phyloP scores from a whole-genome alignment of 2,329 filamentous ascomycete species.

The Aspergillus intermedius region DNA sequence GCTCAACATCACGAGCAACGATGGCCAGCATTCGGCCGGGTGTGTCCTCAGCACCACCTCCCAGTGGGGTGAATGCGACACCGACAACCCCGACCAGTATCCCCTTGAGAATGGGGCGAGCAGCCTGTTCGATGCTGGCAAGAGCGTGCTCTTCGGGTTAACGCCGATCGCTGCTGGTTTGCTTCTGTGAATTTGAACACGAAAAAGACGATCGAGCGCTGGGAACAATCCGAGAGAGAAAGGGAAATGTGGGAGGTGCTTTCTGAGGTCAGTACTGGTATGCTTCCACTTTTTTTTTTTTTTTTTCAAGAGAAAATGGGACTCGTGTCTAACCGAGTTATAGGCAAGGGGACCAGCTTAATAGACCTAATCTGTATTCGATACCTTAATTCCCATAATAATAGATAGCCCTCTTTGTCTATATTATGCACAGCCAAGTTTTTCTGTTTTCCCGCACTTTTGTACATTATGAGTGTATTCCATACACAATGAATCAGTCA shows the following conservation, averaged over 20 bases:
- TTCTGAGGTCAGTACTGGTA: background rate
- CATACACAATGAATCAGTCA: too few species aligned
- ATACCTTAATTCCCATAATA: constrained; percentile 1
- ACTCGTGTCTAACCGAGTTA: background rate
- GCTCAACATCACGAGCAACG: constrained; percentile 3
- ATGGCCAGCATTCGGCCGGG: constrained; percentile 6
- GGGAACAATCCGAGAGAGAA: background rate
- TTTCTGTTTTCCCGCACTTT: background rate
- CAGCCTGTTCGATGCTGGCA: background rate
- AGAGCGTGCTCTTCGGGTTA: constrained; percentile 3
- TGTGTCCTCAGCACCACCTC: constrained; percentile 9
- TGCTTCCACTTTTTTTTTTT: background rate
- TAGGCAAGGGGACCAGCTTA: background rate
- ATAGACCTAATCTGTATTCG: background rate
- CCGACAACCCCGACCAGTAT: constrained; percentile 6
- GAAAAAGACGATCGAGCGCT: background rate
- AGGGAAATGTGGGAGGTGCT: background rate
- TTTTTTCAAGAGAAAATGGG: too few species aligned
- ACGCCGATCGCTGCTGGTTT: constrained; percentile 6
- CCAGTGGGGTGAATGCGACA: constrained; percentile 8
- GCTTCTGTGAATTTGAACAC: constrained; percentile 1
- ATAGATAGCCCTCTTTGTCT: background rate
- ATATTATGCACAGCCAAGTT: background rate
- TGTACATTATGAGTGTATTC: too few species aligned
- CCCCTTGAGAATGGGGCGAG: constrained; percentile 3